Evolutionary conservation across 108 stramenopile genomes (phyloP), one percentile per base, ranked within the genome.

Genomic region (Pinguiococcus pyrenoidosus): DNA sequence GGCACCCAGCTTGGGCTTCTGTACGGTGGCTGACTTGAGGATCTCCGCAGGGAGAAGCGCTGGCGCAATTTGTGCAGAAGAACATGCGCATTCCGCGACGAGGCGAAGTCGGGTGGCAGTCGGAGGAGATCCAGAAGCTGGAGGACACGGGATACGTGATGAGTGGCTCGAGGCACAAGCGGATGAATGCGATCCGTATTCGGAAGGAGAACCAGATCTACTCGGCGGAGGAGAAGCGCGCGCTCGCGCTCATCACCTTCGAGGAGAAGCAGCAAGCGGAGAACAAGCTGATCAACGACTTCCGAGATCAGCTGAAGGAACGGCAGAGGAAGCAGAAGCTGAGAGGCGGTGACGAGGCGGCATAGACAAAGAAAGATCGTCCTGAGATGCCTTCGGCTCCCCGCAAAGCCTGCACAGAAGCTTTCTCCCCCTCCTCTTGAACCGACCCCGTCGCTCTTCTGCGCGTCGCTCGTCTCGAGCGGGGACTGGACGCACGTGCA

Each of bases 141-240:
- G 96, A 99, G 71, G 69, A 70, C 14, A 71, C 74, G 6, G 96
- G 96, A 18, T 98, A 83, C 55, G 96, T 90, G 46, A 96, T 99
- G 92, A 76, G 72, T 24, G 96, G 96, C 17, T 82, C 76, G 3
- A 83, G 96, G 37, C 92, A 99, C 65, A 69, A 82, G 29, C 66
- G 93, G 13, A 99, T 99, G 96, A 96, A 99, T 62, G 96, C 89
- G 9, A 86, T 99, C 16, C 88, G 96, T 72, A 74, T 96, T 29
- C 78, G 96, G n/a, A 99, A 99, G 78, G 96, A 99, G 69, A 95
- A 95, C 62, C 96, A 99, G 71, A 88, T 99, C 28, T 95, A 91
- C 61, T 78, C 79, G 29, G 92, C 93, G 9, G 93, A 95, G 68
- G 96, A 99, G 65, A 89, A 94, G 45, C 69, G 87, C 4, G 93